Conservation (phyloP, 257 asterid genomes). For the Nicotiana tabacum region DNA sequence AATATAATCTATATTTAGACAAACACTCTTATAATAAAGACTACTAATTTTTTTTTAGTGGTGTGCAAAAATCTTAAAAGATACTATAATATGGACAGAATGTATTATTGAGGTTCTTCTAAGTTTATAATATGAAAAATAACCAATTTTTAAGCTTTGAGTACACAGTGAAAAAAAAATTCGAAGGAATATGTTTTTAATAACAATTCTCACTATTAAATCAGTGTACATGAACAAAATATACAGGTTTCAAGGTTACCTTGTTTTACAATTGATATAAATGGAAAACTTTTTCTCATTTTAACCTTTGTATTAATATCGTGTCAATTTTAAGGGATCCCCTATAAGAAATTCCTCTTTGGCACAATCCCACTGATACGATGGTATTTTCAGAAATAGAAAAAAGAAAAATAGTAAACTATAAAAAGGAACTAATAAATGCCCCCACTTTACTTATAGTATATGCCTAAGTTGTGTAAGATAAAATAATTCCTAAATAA, state of each 20-base stretch:
- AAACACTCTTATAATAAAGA: no score
- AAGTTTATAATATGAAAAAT: not conserved
- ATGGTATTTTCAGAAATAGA: not conserved
- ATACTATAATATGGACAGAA: not conserved
- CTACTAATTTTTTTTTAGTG: not conserved
- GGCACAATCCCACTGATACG: not conserved
- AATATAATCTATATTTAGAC: no score
- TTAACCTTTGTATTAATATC: not conserved
- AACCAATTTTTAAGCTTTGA: not conserved
- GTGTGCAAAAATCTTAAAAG: not conserved
- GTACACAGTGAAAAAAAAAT: not conserved
- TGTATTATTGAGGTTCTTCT: not conserved
- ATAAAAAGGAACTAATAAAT: not conserved
- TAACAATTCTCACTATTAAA: not conserved
- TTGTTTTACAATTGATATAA: not conserved
- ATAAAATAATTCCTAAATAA: constrained; percentile 18
- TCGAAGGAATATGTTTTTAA: not conserved
- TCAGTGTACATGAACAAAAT: not conserved
- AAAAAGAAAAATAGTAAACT: not conserved
- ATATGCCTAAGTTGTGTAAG: not conserved
- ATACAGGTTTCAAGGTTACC: not conserved
- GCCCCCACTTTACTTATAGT: constrained; percentile 8
- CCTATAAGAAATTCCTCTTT: not conserved
- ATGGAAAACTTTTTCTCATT: not conserved
- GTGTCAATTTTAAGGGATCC: not conserved